Base-by-base conservation (phyloP, 106 monocot genomes). In the Alisma plantagoaquatica region DNA sequence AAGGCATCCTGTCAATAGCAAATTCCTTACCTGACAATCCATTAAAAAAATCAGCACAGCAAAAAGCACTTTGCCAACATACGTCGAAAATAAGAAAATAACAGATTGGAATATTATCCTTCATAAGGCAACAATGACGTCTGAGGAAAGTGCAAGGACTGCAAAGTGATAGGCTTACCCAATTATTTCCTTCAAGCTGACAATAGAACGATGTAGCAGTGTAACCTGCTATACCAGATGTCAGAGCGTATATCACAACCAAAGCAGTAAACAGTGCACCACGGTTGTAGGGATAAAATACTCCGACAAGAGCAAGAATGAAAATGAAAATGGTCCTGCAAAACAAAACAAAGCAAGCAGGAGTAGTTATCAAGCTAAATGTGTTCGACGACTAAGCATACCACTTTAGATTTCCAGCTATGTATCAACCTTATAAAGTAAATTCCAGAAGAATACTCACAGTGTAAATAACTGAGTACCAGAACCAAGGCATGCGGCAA, bases 111-210 rank as follows among this genome's bases (percentile, higher is more conserved):
- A n/a, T n/a, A n/a, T n/a, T n/a, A n/a, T n/a, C n/a, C n/a, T n/a
- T n/a, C n/a, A n/a, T n/a, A n/a, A n/a, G n/a, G n/a, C n/a, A n/a
- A n/a, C n/a, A n/a, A n/a, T n/a, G n/a, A n/a, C n/a, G n/a, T n/a
- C n/a, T n/a, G n/a, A n/a, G n/a, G n/a, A n/a, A n/a, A n/a, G n/a
- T n/a, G n/a, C n/a, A n/a, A n/a, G n/a, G n/a, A n/a, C n/a, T n/a
- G n/a, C n/a, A n/a, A n/a, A n/a, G n/a, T n/a, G n/a, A n/a, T n/a
- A 15, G 3, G 58, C 73, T 15, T 41, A 83, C 83, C 83, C 83
- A 83, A 29, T 78, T 78, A 30, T 38, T 64, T 60, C 83, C 83
- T 74, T 83, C 83, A 46, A 83, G 74, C 58, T 83, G 83, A 53
- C 48, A 56, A 43, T 83, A 83, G 59, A 83, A 78, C 60, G 77